Base-by-base conservation (phyloP, 306 rosid genomes). In the Pachyrhizus erosus region DNA sequence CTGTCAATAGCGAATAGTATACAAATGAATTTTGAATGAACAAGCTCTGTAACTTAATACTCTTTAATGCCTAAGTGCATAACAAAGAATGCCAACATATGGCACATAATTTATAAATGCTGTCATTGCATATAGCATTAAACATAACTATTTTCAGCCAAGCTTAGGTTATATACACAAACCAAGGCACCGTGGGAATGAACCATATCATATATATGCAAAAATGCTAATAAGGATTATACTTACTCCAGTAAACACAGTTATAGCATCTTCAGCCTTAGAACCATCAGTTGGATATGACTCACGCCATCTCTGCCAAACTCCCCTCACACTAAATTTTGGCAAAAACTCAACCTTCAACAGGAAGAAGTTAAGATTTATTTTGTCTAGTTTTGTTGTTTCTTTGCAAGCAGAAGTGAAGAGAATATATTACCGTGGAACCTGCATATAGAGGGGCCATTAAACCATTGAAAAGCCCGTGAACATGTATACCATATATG, bases 271-370 rank as follows among this genome's bases (percentile, higher is more conserved):
- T 34, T 89, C 88, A 34, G 87, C 77, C 75, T 89, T 89, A 29
- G 86, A 69, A 84, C 91, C 94, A 52, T 80, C 84, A 27, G 79
- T 65, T 58, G 99, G 94, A 92, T 92, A 92, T 46, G 99, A 88
- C 40, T 96, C 96, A 26, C 96, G 93, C 99, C 98, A 96, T 80
- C 96, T 89, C 78, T 93, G 94, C 99, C 99, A 96, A 70, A 96
- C 72, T 76, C 96, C 96, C 54, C 96, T 87, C 80, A 96, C 99
- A 66, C 97, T 96, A 87, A 96, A 93, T 88, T 93, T 96, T 69
- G 98, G 97, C 91, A 96, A 61, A 85, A 96, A 96, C 81, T 96
- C 97, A 83, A 96, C 99, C 99, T 95, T 87, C 86, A 89, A 76
- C 42, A 75, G 78, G 71, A 88, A 21, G 13, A 66, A 52, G 46